These are phyloP conservation scores for Alternaria ventricosa DNA, from an alignment of 2,329 filamentous ascomycete genomes.

Conservation along the genomic window DNA sequence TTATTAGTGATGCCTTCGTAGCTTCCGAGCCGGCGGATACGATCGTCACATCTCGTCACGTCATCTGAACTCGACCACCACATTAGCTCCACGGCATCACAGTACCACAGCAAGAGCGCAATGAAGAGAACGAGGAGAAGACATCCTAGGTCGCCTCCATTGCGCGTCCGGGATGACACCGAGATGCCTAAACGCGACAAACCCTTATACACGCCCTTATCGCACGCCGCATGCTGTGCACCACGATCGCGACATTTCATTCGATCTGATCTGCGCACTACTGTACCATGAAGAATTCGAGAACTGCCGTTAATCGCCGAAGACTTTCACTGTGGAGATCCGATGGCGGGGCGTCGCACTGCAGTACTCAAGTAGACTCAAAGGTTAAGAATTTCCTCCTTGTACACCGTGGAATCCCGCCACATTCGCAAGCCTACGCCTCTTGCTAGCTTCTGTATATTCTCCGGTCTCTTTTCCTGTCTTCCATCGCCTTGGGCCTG, in stretches of 20 bases:
- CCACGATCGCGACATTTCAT: background rate
- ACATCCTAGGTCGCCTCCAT: background rate
- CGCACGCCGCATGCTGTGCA: background rate
- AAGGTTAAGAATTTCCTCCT: background rate
- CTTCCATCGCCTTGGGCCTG: background rate
- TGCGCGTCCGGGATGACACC: background rate
- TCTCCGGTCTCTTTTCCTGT: background rate
- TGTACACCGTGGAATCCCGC: background rate
- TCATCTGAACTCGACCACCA: background rate
- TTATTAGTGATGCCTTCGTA: background rate
- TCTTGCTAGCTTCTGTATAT: background rate
- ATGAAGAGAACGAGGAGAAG: background rate
- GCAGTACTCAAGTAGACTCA: background rate
- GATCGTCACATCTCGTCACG: background rate
- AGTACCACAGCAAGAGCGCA: background rate
- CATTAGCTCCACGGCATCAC: background rate
- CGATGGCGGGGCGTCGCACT: background rate
- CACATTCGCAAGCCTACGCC: background rate
- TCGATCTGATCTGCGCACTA: background rate
- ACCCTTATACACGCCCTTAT: background rate
- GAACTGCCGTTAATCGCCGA: background rate
- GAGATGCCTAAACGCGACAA: background rate
- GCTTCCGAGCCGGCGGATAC: background rate
- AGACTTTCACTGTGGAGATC: background rate
- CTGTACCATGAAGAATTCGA: background rate